Evolutionary conservation across 306 rosid genomes (phyloP).

Genomic region (Acacia melanoxylon): DNA sequence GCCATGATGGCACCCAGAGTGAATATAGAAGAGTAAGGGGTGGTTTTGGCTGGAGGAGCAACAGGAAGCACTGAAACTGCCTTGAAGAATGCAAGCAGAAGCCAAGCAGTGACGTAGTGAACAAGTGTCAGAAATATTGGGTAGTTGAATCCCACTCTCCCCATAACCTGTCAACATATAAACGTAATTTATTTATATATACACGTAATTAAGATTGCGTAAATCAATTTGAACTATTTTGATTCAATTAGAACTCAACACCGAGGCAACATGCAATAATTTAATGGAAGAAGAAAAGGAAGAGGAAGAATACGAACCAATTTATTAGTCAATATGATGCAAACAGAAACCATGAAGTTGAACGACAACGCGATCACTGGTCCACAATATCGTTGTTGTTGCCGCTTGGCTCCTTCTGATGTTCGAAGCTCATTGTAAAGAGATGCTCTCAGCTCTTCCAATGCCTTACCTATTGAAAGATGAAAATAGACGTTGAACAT

Average conservation of each 20-base stretch:
- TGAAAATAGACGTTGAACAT: not conserved
- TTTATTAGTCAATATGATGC: conserved; percentile 1
- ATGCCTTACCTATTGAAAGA: conserved; percentile 60
- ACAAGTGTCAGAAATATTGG: conserved; percentile 88
- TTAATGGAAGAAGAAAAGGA: not conserved
- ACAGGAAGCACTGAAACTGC: conserved; percentile 74
- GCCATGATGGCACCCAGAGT: conserved; percentile 92
- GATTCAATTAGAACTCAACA: too few relatives aligned
- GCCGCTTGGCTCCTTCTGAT: conserved; percentile 93
- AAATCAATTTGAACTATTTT: too few relatives aligned
- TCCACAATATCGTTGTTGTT: conserved; percentile 85
- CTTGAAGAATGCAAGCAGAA: conserved; percentile 84
- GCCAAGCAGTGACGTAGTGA: conserved; percentile 79
- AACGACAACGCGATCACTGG: conserved; percentile 76
- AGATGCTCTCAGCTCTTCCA: conserved; percentile 78
- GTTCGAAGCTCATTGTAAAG: conserved; percentile 84
- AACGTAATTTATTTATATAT: not conserved
- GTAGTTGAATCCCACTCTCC: conserved; percentile 83
- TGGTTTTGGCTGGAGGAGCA: conserved; percentile 79
- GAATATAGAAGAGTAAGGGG: conserved; percentile 91
- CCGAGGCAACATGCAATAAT: not conserved
- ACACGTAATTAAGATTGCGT: too few relatives aligned
- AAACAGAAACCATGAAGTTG: conserved; percentile 25
- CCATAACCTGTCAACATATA: conserved; percentile 70
- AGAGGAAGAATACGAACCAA: not conserved